Base-by-base conservation (phyloP, 2,329 filamentous ascomycete species). In the Claviceps sp. region DNA sequence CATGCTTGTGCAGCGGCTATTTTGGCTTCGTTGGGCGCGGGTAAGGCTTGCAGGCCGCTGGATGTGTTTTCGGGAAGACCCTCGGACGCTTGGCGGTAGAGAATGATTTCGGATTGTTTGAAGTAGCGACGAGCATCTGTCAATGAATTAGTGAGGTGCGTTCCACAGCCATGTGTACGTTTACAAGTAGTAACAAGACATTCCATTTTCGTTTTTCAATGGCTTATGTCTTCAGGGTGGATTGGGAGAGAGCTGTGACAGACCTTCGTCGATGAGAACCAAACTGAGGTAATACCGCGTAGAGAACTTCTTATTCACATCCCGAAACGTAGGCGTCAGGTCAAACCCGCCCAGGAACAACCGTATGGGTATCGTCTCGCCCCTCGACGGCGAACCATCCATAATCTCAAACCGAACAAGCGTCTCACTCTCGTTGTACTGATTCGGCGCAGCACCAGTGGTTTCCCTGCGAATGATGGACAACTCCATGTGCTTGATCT, bases 221-320 rank as follows among this genome's bases (percentile, higher is more conserved):
- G 4, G 30, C 30, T 34, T 11, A 4, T 34, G 30, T 34, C 30
- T 34, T 34, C 30, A 11, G 9, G 30, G 9, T 11, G 30, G 30
- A 11, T 11, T 34, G 9, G 9, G 9, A 34, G 30, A 34, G 30
- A 34, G 30, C 9, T 34, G 30, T 34, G 16, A 67, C 74, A 59
- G 70, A 87, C 88, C 88, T 80, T 96, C 90, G 63, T 96, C 90
- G 60, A 96, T 96, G 59, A 96, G 77, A 22, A 98, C 93, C 56
- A 98, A 73, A 66, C 90, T 96, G 56, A 98, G 79, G 71, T 98
- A 98, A 72, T 98, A 98, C 63, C 93, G 79, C 40, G 91, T 97
- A 26, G 91, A 97, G 70, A 95, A 98, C 72, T 98, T 98, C 78
- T 98, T 98, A 79, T 98, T 98, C 60, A 98, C 94, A 67, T 98